phyloP scores from a whole-genome alignment of 2,329 filamentous ascomycete species.

The Xylaria sp. region DNA sequence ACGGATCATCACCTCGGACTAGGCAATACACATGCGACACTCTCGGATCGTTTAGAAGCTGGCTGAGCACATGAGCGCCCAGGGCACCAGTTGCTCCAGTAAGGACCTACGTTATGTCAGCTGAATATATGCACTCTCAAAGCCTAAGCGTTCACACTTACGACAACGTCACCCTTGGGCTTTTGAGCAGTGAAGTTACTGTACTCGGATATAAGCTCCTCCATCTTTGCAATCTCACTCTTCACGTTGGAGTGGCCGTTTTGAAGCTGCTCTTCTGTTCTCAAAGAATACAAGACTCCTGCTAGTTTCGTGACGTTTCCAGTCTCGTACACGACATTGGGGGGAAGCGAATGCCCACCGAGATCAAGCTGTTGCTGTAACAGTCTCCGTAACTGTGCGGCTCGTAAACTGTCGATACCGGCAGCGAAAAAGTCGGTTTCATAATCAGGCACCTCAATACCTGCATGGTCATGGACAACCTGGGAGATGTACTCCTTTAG shows the following conservation, averaged over 20 bases:
- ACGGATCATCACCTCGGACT: slow-evolving; percentile 45
- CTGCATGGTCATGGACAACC: slow-evolving; percentile 46
- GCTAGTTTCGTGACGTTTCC: slow-evolving; percentile 53
- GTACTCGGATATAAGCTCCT: slow-evolving; percentile 57
- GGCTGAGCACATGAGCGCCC: slow-evolving; percentile 53
- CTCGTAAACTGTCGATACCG: slow-evolving; percentile 59
- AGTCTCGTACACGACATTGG: slow-evolving; percentile 56
- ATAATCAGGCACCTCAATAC: slow-evolving; percentile 46
- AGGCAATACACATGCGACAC: slow-evolving; percentile 53
- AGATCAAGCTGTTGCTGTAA: slow-evolving; percentile 54
- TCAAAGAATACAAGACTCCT: slow-evolving; percentile 46
- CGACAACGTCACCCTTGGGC: slow-evolving; percentile 37
- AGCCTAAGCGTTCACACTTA: slow-evolving; percentile 33
- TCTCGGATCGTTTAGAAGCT: slow-evolving; percentile 51
- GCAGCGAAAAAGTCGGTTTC: slow-evolving; percentile 56
- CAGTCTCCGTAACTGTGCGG: slow-evolving; percentile 56
- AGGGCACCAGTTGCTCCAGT: slow-evolving; percentile 58
- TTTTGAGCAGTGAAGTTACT: slow-evolving; percentile 51
- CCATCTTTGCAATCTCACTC: slow-evolving; percentile 50
- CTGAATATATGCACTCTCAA: neutral
- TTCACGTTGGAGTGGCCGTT: slow-evolving; percentile 29
- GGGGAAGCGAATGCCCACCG: slow-evolving; percentile 45
- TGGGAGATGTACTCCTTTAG: slow-evolving; percentile 51
- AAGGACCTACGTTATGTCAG: slow-evolving; percentile 44
- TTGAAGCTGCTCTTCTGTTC: slow-evolving; percentile 40